Conservation (phyloP, 805 yeast genomes). For the Starmerella cellae region DNA sequence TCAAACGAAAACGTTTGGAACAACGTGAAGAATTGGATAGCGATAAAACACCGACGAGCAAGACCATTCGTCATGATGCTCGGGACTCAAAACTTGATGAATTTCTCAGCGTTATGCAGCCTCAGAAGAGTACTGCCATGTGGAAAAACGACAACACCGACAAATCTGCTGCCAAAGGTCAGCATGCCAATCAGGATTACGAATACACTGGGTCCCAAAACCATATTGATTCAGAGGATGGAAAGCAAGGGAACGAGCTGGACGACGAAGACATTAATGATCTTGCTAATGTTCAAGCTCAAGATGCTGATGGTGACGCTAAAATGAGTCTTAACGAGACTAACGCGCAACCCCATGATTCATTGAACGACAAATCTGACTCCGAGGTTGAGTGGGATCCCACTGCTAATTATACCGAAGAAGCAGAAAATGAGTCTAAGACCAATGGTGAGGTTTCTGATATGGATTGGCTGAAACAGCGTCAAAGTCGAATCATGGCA, state of each 20-base stretch:
- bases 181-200: constrained; percentile 25
- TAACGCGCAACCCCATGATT: constrained; percentile 2
- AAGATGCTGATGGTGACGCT: constrained; percentile 21
- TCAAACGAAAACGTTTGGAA: constrained; percentile 14
- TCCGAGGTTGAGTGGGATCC: constrained; percentile 8
- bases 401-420: constrained; percentile 20
- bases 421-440: constrained; percentile 41
- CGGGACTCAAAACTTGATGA: constrained; percentile 47
- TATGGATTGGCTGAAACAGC: constrained; percentile 72
- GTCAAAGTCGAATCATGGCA: constrained; percentile 59
- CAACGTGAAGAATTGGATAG: constrained; percentile 26
- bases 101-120: constrained; percentile 71
- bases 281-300: constrained; percentile 32
- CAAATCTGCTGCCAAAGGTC: constrained; percentile 18
- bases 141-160: constrained; percentile 29
- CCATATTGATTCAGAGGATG: constrained; percentile 24
- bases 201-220: constrained; percentile 23
- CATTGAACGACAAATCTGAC: constrained; percentile 22
- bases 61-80: neutral
- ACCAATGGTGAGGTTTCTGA: constrained; percentile 38
- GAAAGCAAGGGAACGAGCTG: constrained; percentile 10
- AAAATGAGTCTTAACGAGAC: constrained; percentile 18
- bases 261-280: no score
- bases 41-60: neutral
- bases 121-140: constrained; percentile 33